Conservation (phyloP, 2,329 filamentous ascomycete species). For the Davidsoniella australis region DNA sequence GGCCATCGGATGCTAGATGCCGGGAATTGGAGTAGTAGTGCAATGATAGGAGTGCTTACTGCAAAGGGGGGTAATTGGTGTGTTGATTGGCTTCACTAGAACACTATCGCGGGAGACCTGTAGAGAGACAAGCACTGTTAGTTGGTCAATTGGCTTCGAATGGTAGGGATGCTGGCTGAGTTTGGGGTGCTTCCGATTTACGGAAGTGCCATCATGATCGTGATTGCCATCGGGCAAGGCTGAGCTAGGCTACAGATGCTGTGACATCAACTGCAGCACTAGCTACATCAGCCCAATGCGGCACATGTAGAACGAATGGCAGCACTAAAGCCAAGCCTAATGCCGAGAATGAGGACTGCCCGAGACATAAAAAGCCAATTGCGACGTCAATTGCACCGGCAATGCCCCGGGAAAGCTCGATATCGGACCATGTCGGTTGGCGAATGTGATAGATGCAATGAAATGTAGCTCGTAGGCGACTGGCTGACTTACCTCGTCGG, state of each 20-base stretch:
- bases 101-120: conserved; percentile 90
- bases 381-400: neutral
- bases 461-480: neutral
- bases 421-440: neutral
- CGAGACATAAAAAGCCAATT: neutral
- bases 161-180: neutral
- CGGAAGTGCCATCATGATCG: neutral
- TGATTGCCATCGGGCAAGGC: neutral
- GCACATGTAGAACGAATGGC: no score
- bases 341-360: neutral
- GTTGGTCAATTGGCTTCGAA: neutral
- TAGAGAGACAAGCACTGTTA: neutral
- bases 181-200: neutral
- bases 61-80: conserved; percentile 93
- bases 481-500: conserved; percentile 60
- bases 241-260: no score
- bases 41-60: conserved; percentile 40
- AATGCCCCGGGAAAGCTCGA: neutral
- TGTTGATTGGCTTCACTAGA: conserved; percentile 96
- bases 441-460: neutral
- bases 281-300: no score
- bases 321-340: no score
- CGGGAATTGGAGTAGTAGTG: neutral
- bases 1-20: neutral
- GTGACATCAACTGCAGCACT: no score